A percentile compares a stretch with the other conserved stretches of the same genome.
phyloP scores from a whole-genome alignment of 2,329 filamentous ascomycete genomes.

The Tolypocladium sp. region DNA sequence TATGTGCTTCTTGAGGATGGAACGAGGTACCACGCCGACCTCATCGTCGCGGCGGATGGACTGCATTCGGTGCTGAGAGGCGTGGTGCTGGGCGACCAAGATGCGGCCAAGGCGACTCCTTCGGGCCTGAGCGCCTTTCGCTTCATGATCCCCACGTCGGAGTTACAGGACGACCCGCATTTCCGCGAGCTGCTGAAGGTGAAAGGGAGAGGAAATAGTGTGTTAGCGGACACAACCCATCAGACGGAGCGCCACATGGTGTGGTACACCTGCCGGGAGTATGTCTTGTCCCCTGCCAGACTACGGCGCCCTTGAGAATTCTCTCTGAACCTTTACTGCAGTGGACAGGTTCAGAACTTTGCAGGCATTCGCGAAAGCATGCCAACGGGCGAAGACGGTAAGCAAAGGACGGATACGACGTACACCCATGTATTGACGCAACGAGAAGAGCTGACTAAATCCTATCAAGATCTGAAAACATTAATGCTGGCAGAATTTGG shows the following conservation, averaged over 20 bases:
- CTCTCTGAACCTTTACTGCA: not conserved
- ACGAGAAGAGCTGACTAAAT: not conserved
- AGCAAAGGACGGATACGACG: not conserved
- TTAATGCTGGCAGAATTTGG: conserved; percentile 4
- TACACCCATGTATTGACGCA: not conserved
- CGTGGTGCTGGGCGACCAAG: not conserved
- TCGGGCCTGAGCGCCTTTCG: conserved; percentile 1
- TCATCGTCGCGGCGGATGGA: conserved; percentile 3
- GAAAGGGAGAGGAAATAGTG: not conserved
- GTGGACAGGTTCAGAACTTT: conserved; percentile 5
- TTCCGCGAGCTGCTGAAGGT: not conserved
- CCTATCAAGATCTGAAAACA: not conserved
- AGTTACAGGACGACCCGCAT: not conserved
- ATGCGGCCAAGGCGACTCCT: not conserved
- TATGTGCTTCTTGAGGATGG: conserved; percentile 1
- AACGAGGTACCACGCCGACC: not conserved
- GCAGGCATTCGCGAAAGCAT: conserved; percentile 1
- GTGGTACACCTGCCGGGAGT: conserved; percentile 6
- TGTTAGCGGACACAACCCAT: conserved; percentile 2
- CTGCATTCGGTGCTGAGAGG: conserved; percentile 2
- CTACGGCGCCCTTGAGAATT: not conserved
- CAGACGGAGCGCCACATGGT: conserved; percentile 2
- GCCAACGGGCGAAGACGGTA: no score
- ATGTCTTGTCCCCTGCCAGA: not conserved
- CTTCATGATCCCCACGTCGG: conserved; percentile 2